Percentiles rank a stretch among this genome's conserved stretches.
phyloP scores from a whole-genome alignment of 257 asterid species.

The Eucommia ulmoides region DNA sequence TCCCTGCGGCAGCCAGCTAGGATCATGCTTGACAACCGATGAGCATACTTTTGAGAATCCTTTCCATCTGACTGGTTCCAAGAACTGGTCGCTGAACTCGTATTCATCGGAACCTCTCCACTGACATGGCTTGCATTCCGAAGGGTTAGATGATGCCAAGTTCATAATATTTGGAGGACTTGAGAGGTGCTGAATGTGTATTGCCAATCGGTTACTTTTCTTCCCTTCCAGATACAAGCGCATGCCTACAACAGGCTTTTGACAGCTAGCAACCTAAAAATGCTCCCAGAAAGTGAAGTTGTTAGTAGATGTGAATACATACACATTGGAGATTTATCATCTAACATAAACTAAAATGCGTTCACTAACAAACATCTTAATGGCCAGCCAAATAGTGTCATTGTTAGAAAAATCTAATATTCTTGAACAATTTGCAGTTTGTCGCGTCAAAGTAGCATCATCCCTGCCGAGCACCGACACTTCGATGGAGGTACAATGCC shows the following conservation, averaged over 20 bases:
- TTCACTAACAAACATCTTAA: too few species aligned
- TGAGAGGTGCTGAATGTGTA: conserved; percentile 83
- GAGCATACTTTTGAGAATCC: conserved; percentile 70
- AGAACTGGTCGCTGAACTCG: conserved; percentile 46
- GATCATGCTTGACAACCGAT: conserved; percentile 64
- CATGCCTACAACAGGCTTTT: conserved; percentile 74
- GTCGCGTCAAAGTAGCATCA: too few species aligned
- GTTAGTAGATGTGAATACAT: too few species aligned
- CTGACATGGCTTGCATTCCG: conserved; percentile 23
- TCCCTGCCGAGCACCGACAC: too few species aligned
- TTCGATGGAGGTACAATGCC: too few species aligned
- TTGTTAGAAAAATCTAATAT: too few species aligned
- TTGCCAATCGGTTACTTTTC: conserved; percentile 73
- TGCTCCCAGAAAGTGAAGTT: not conserved
- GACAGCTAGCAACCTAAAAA: conserved; percentile 34
- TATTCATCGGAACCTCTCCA: conserved; percentile 97
- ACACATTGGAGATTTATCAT: too few species aligned
- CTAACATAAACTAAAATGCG: too few species aligned
- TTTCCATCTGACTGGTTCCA: conserved; percentile 84
- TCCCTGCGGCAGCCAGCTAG: conserved; percentile 45
- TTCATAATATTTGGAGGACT: conserved; percentile 67
- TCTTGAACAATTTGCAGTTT: too few species aligned
- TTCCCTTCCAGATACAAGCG: conserved; percentile 87
- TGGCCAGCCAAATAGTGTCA: too few species aligned
- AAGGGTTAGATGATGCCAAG: conserved; percentile 17